These are phyloP conservation scores for Syncephalastrum monosporum DNA, from an alignment of 371 early-diverging fungal species.

Conservation along the genomic window DNA sequence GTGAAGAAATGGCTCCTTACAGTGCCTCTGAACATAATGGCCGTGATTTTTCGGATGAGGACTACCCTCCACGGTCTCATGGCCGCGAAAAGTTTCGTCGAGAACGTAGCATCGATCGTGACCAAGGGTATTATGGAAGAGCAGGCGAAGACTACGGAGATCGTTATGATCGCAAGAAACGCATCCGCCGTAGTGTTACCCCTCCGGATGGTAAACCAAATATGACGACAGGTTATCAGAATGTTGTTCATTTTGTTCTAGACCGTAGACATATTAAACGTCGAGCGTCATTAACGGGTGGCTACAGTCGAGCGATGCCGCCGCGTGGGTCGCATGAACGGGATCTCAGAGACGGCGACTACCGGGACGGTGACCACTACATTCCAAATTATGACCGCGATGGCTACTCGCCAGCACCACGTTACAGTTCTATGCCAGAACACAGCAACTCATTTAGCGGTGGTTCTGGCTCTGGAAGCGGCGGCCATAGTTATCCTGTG, in stretches of 20 bases:
- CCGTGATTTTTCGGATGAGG: slow-evolving; percentile 59
- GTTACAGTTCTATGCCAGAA: slow-evolving; percentile 46
- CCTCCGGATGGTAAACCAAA: slow-evolving; percentile 48
- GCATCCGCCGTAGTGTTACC: slow-evolving; percentile 41
- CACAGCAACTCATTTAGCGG: slow-evolving; percentile 14
- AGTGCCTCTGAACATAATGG: slow-evolving; percentile 13
- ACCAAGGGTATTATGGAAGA: slow-evolving; percentile 46
- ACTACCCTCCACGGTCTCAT: slow-evolving; percentile 43
- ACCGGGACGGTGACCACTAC: slow-evolving; percentile 71
- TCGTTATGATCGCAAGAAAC: slow-evolving; percentile 43
- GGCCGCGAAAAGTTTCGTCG: slow-evolving; percentile 71
- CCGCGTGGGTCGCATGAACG: slow-evolving; percentile 10
- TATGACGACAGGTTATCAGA: not conserved
- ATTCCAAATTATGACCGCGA: slow-evolving; percentile 84
- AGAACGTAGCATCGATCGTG: slow-evolving; percentile 70
- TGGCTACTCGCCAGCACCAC: slow-evolving; percentile 69
- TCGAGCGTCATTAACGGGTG: slow-evolving; percentile 39
- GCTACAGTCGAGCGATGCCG: slow-evolving; percentile 19
- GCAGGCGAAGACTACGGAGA: slow-evolving; percentile 54
- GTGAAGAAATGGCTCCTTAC: not conserved
- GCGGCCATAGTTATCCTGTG: slow-evolving; percentile 19
- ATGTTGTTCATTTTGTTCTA: slow-evolving; percentile 11
- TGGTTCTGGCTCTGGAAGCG: not conserved
- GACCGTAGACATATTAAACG: slow-evolving; percentile 54
- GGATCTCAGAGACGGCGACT: slow-evolving; percentile 21